A percentile compares a stretch with the other conserved stretches of the same genome.
These are phyloP conservation scores for Aspergillus nidulans DNA, from an alignment of 495 filamentous ascomycete genomes.

Conservation along the genomic window DNA sequence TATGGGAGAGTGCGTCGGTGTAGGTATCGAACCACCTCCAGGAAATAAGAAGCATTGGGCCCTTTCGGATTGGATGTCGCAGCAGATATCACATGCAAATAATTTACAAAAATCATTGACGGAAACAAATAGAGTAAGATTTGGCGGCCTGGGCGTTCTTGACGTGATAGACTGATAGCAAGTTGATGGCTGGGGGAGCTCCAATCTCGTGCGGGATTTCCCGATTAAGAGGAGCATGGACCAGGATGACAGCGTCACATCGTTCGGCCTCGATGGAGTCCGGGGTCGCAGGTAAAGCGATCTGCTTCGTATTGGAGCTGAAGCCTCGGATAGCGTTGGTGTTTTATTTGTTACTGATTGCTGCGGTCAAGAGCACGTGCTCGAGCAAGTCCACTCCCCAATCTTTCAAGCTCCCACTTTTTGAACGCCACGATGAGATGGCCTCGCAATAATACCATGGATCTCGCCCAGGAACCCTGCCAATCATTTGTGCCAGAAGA, in stretches of 20 bases:
- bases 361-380: background rate
- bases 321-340: background rate
- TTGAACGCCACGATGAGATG: background rate
- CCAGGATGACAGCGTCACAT: conserved; percentile 2
- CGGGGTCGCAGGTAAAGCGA: background rate
- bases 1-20: too few relatives aligned
- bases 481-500: background rate
- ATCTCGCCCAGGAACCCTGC: background rate
- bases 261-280: background rate
- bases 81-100: too few relatives aligned
- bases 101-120: too few relatives aligned
- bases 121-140: too few relatives aligned
- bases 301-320: background rate
- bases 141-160: conserved; percentile 1
- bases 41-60: too few relatives aligned
- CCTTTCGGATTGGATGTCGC: too few relatives aligned
- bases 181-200: background rate
- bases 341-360: background rate
- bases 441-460: background rate
- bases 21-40: too few relatives aligned
- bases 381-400: background rate
- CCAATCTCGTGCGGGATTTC: conserved; percentile 11
- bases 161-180: background rate
- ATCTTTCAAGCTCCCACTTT: background rate
- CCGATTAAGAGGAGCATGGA: background rate